phyloP scores from a whole-genome alignment of 352 stramenopile genomes.

The Globisporangium lucens region DNA sequence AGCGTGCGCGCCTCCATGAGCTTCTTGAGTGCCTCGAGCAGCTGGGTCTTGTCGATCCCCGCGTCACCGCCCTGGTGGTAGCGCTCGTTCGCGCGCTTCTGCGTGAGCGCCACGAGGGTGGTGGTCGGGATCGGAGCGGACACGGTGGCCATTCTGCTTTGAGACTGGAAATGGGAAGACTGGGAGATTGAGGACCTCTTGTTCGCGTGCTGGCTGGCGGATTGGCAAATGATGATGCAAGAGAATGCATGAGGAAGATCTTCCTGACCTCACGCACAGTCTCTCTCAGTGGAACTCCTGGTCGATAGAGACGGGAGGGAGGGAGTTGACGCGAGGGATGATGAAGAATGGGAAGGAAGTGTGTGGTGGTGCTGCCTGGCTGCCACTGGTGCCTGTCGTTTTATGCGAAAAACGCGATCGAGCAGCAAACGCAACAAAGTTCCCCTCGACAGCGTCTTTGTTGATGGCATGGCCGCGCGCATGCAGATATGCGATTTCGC shows the following conservation, averaged over 20 bases:
- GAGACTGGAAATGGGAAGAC: background rate
- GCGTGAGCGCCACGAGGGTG: conserved; percentile 9
- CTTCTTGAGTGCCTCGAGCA: conserved; percentile 12
- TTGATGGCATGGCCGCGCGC: too few species aligned
- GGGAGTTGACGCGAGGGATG: background rate
- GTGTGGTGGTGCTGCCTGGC: background rate
- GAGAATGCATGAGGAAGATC: background rate
- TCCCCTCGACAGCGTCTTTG: too few species aligned
- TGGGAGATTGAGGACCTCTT: background rate
- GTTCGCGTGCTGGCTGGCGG: background rate
- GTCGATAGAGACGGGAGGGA: too few species aligned
- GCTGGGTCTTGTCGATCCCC: conserved; percentile 11
- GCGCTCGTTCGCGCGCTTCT: conserved; percentile 15
- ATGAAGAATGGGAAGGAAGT: background rate
- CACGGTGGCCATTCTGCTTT: background rate
- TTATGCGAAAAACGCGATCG: background rate
- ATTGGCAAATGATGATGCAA: conserved; percentile 10
- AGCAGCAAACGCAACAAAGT: too few species aligned
- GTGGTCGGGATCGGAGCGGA: conserved; percentile 6
- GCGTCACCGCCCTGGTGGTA: conserved; percentile 12
- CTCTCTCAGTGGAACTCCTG: background rate
- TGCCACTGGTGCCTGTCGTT: background rate
- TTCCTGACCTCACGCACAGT: background rate
- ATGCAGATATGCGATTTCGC: too few species aligned
- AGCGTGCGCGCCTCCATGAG: conserved; percentile 15